Conservation (phyloP, 495 filamentous ascomycete genomes). For the Neurospora intermedia region DNA sequence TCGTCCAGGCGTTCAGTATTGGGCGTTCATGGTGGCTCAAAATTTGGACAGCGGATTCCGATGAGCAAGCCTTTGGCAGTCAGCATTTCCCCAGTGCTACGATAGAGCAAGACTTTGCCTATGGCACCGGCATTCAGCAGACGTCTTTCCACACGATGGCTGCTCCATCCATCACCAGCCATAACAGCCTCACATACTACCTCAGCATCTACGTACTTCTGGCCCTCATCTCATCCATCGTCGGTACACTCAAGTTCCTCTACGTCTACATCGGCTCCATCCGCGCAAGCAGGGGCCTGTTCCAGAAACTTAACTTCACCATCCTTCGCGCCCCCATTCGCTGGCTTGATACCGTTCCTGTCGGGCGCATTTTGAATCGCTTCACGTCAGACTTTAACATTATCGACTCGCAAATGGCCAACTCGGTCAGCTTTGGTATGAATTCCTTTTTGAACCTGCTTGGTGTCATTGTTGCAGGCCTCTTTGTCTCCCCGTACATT, state of each 20-base stretch:
- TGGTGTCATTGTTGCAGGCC: slow-evolving; percentile 48
- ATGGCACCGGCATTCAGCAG: slow-evolving; percentile 28
- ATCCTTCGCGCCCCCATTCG: slow-evolving; percentile 60
- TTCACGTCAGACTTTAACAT: slow-evolving; percentile 70
- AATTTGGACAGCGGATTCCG: slow-evolving; percentile 49
- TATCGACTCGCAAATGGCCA: slow-evolving; percentile 54
- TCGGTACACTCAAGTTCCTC: slow-evolving; percentile 47
- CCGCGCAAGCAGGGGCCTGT: slow-evolving; percentile 52
- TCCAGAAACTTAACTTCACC: slow-evolving; percentile 49
- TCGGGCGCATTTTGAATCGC: slow-evolving; percentile 68
- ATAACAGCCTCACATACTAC: slow-evolving; percentile 44
- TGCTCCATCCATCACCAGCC: slow-evolving; percentile 10
- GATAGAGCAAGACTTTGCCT: slow-evolving; percentile 20
- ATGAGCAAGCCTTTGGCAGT: slow-evolving; percentile 13
- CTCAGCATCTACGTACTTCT: slow-evolving; percentile 56
- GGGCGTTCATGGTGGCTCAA: slow-evolving; percentile 58
- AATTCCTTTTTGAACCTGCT: slow-evolving; percentile 42
- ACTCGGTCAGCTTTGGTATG: slow-evolving; percentile 45
- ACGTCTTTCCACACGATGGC: slow-evolving; percentile 21
- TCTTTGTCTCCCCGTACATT: slow-evolving; percentile 53
- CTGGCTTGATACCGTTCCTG: slow-evolving; percentile 74
- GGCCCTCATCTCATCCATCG: slow-evolving; percentile 42
- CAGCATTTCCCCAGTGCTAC: slow-evolving; percentile 9
- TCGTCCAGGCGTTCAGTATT: slow-evolving; percentile 40
- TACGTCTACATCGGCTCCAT: slow-evolving; percentile 50